phyloP scores from a whole-genome alignment of 2,329 filamentous ascomycete genomes.

The Stachybotrys elegans region DNA sequence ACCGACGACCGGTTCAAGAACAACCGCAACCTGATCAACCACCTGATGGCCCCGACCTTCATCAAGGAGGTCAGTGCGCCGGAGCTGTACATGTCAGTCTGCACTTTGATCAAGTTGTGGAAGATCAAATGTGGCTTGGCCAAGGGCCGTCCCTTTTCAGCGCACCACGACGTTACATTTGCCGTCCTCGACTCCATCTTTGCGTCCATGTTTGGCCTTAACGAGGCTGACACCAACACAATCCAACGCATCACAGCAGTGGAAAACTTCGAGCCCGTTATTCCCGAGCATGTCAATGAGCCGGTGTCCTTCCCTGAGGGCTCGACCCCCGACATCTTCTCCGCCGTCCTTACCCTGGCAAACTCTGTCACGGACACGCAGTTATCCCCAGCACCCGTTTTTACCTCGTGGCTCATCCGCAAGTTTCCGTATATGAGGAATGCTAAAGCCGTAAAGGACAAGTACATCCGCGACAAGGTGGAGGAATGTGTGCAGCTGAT shows the following conservation, averaged over 20 bases:
- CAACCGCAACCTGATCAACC: slow-evolving; percentile 27
- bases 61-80: slow-evolving; percentile 25
- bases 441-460: slow-evolving; percentile 22
- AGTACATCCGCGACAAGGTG: slow-evolving; percentile 19
- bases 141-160: slow-evolving; percentile 16
- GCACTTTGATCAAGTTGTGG: slow-evolving; percentile 27
- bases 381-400: slow-evolving; percentile 19
- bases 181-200: slow-evolving; percentile 23
- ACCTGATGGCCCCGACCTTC: slow-evolving; percentile 31
- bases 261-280: slow-evolving; percentile 1
- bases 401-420: slow-evolving; percentile 21
- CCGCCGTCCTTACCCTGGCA: slow-evolving; percentile 19
- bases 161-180: slow-evolving; percentile 23
- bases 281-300: slow-evolving; percentile 9
- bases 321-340: slow-evolving; percentile 15
- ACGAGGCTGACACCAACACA: slow-evolving; percentile 17
- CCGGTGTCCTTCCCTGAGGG: slow-evolving; percentile 18
- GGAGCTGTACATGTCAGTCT: slow-evolving; percentile 24
- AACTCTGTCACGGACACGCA: slow-evolving; percentile 21
- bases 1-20: slow-evolving; percentile 24
- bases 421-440: slow-evolving; percentile 21
- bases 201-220: slow-evolving; percentile 21
- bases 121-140: slow-evolving; percentile 22
- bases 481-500: slow-evolving; percentile 16
- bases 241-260: slow-evolving; percentile 14